phyloP scores from a whole-genome alignment of 495 filamentous ascomycete species.

The Elasticomyces elasticus region DNA sequence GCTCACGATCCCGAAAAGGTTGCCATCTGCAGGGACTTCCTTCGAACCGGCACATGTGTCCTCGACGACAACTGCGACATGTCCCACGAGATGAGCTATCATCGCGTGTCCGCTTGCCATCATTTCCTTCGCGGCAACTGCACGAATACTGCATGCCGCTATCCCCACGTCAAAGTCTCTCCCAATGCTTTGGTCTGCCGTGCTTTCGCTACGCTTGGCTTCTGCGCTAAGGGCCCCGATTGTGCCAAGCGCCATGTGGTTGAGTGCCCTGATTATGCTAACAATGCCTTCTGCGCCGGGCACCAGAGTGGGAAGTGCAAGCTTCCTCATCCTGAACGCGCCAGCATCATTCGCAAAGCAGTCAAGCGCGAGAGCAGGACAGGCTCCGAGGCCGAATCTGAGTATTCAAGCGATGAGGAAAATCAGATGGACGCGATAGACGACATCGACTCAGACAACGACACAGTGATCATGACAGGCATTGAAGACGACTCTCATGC shows the following conservation, averaged over 20 bases:
- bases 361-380: slow-evolving; percentile 33
- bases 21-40: slow-evolving; percentile 80
- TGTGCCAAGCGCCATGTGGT: slow-evolving; percentile 73
- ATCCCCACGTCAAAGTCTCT: slow-evolving; percentile 76
- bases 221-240: slow-evolving; percentile 71
- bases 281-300: slow-evolving; percentile 72
- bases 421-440: slow-evolving; percentile 65
- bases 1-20: slow-evolving; percentile 80
- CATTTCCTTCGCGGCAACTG: slow-evolving; percentile 89
- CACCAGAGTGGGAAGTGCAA: slow-evolving; percentile 56
- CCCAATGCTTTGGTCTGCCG: slow-evolving; percentile 75
- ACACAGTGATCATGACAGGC: slow-evolving; percentile 46
- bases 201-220: slow-evolving; percentile 75
- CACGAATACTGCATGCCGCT: slow-evolving; percentile 78
- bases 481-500: slow-evolving; percentile 38
- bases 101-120: slow-evolving; percentile 78
- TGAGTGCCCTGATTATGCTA: slow-evolving; percentile 93
- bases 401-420: slow-evolving; percentile 76
- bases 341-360: slow-evolving; percentile 56
- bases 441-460: slow-evolving; percentile 83
- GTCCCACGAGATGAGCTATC: slow-evolving; percentile 78
- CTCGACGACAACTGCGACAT: slow-evolving; percentile 80
- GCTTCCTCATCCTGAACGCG: slow-evolving; percentile 79
- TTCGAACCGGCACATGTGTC: slow-evolving; percentile 68
- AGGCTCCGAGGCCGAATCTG: slow-evolving; percentile 45